These are phyloP conservation scores for Dactylellina drechsleri DNA, from an alignment of 2,329 filamentous ascomycete genomes.

Conservation along the genomic window DNA sequence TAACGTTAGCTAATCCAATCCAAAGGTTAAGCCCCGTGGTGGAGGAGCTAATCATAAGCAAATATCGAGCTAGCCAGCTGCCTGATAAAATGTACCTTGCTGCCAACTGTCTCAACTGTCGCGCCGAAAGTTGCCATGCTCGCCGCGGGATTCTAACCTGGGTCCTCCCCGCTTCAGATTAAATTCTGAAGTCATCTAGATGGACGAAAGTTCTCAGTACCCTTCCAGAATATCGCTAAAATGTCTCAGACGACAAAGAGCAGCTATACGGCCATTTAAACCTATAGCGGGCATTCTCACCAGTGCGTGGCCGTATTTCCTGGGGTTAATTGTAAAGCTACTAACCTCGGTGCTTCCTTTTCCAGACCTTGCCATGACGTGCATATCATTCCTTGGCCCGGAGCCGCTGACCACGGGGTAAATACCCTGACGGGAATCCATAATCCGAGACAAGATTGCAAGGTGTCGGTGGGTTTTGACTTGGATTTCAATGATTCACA, in stretches of 20 bases:
- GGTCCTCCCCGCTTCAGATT: neutral
- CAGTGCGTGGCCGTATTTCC: slow-evolving; percentile 25
- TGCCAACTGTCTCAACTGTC: slow-evolving; percentile 44
- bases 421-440: slow-evolving; percentile 20
- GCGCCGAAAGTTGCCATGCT: slow-evolving; percentile 40
- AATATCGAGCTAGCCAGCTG: slow-evolving; percentile 32
- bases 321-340: slow-evolving; percentile 6
- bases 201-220: slow-evolving; percentile 27
- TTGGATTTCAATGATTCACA: slow-evolving; percentile 2
- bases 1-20: neutral
- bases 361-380: slow-evolving; percentile 32
- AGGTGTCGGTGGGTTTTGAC: neutral
- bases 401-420: slow-evolving; percentile 13
- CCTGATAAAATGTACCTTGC: slow-evolving; percentile 27
- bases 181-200: too few relatives aligned
- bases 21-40: slow-evolving; percentile 1
- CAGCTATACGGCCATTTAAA: neutral
- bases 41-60: slow-evolving; percentile 27
- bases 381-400: slow-evolving; percentile 8
- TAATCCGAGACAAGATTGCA: slow-evolving; percentile 16
- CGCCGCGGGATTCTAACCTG: slow-evolving; percentile 16
- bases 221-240: slow-evolving; percentile 17
- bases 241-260: slow-evolving; percentile 45
- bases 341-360: slow-evolving; percentile 11
- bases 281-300: slow-evolving; percentile 19